These are phyloP conservation scores for Mycena amicta DNA, from an alignment of 768 basidiomycete species.

Conservation along the genomic window DNA sequence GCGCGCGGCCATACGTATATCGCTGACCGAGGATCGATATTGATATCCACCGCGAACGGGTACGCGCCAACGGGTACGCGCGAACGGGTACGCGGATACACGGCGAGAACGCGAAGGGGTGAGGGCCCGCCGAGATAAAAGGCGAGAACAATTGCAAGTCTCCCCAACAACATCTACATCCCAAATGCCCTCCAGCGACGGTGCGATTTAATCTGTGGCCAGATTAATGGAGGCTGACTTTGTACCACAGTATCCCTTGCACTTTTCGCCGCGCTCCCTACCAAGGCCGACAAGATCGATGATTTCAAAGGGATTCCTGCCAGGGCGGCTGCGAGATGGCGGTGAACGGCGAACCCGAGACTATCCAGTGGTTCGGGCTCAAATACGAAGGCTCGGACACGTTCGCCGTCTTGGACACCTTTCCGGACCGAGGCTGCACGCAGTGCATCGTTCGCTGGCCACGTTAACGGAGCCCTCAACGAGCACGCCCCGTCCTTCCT, in stretches of 20 bases:
- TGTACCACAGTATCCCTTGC: slow-evolving; percentile 22
- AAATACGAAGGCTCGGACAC: slow-evolving; percentile 27
- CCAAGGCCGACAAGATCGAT: slow-evolving; percentile 26
- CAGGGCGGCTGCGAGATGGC: slow-evolving; percentile 28
- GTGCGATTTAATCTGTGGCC: not conserved
- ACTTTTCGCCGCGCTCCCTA: slow-evolving; percentile 33
- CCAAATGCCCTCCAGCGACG: not conserved
- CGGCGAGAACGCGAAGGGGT: too few species aligned
- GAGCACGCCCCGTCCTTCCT: slow-evolving; percentile 33
- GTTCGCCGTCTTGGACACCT: slow-evolving; percentile 43
- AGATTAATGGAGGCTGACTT: not conserved
- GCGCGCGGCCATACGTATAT: too few species aligned
- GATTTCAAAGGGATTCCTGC: slow-evolving; percentile 35
- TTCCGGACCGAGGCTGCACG: slow-evolving; percentile 34
- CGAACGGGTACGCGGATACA: too few species aligned
- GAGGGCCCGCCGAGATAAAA: too few species aligned
- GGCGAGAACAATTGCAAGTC: too few species aligned
- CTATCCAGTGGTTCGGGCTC: slow-evolving; percentile 43
- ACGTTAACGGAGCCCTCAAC: slow-evolving; percentile 37
- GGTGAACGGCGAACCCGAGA: slow-evolving; percentile 36
- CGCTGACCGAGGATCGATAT: too few species aligned
- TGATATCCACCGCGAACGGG: too few species aligned
- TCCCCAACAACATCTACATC: too few species aligned
- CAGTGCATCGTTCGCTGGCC: slow-evolving; percentile 34
- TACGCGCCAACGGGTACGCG: too few species aligned